Evolutionary conservation across 2,329 filamentous ascomycete genomes (phyloP), one percentile per base, ranked within the genome.

Genomic region (Botrytis fragariae): DNA sequence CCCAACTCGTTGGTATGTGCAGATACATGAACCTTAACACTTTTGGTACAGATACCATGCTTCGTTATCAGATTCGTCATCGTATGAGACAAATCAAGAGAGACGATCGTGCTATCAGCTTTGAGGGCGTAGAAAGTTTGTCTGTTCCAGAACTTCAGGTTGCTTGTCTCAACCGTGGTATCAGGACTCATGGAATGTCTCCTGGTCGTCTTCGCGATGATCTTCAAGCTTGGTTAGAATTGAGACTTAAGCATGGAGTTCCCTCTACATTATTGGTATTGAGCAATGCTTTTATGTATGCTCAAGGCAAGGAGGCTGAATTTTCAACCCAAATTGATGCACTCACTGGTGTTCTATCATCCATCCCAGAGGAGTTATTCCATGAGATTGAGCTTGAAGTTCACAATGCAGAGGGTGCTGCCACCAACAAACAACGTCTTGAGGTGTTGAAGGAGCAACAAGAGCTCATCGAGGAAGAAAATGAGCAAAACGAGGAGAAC

Each of bases 1-100:
- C 96, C 25, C 96, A 99, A 84, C 87, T 99, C 69, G 95, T 99
- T 44, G 97, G 93, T 72, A 99, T 98, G 88, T 98, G 96, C 87
- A 92, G 93, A 75, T 99, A 99, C 86, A 95, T 99, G 91, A 98
- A 97, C 84, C 89, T 99, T 73, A 96, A 95, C 85, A 95, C 94
- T 0, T 98, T 98, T 79, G 96, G 96, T 77, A 98, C 96, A 35
- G 96, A 99, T 83, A 93, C 94, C 83, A 97, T 99, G 92, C 91
- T 99, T 69, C 93, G 96, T 72, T 99, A 99, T 85, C 94, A 97
- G 82, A 90, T 99, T 79, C 93, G 96, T 74, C 95, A 98, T 84
- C 93, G 95, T 76, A 99, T 99, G 96, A 91, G 95, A 79, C 96
- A 99, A 84, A 98, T 98, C 87, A 99, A 99, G 90, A 92, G 95